Conservation (phyloP, 2,329 filamentous ascomycete genomes). For the Penicillium sp. region DNA sequence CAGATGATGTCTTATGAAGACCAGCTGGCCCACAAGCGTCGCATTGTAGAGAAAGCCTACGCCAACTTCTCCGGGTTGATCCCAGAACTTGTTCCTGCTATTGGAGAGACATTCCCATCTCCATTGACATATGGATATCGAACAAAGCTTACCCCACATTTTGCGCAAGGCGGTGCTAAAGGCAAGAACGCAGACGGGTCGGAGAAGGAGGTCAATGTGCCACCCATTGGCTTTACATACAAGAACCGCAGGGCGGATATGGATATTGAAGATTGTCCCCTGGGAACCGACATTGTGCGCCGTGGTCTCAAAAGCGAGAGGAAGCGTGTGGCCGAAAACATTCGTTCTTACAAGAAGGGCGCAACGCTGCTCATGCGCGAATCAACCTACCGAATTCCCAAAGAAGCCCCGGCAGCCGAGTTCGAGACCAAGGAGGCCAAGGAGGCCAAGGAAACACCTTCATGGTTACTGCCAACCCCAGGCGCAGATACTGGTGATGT, state of each 20-base stretch:
- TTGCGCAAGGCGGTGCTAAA: slow-evolving; percentile 67
- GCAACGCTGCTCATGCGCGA: slow-evolving; percentile 89
- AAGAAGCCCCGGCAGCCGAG: slow-evolving; percentile 19
- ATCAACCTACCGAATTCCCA: slow-evolving; percentile 64
- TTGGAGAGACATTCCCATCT: slow-evolving; percentile 84
- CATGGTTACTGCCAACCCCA: slow-evolving; percentile 28
- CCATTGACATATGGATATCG: slow-evolving; percentile 91
- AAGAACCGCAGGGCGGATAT: slow-evolving; percentile 79
- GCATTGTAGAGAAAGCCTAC: slow-evolving; percentile 88
- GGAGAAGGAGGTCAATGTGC: slow-evolving; percentile 61
- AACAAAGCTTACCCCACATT: slow-evolving; percentile 96
- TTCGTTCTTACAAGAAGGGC: slow-evolving; percentile 71
- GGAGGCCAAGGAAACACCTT: slow-evolving; percentile 13
- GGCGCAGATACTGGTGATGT: slow-evolving; percentile 41
- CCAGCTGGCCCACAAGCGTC: slow-evolving; percentile 80
- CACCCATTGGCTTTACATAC: slow-evolving; percentile 84
- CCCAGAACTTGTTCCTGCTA: slow-evolving; percentile 69
- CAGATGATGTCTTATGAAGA: slow-evolving; percentile 92
- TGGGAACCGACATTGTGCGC: slow-evolving; percentile 83
- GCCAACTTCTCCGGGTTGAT: slow-evolving; percentile 84
- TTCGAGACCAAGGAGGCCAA: slow-evolving; percentile 16
- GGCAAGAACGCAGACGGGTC: slow-evolving; percentile 53
- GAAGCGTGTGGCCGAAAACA: slow-evolving; percentile 69
- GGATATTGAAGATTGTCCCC: slow-evolving; percentile 96
- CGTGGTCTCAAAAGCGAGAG: slow-evolving; percentile 77